Evolutionary conservation across 2,329 filamentous ascomycete genomes (phyloP), one percentile per base, ranked within the genome.

Genomic region (Lecanicillium sp.): DNA sequence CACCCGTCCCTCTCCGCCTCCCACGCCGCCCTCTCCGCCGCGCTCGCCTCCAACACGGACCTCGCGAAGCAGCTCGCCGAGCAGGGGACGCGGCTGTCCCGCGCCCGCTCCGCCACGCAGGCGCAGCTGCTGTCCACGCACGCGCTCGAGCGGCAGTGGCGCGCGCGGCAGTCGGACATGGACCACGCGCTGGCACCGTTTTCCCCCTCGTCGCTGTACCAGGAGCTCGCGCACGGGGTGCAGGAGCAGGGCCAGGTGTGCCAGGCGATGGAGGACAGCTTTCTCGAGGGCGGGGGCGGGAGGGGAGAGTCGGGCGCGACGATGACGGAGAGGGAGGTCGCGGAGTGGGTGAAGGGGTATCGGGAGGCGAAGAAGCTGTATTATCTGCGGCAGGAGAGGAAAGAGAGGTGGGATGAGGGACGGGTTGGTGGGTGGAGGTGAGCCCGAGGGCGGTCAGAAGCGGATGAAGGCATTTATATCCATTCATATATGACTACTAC

Each of bases 331-430:
- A 80, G 87, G 60, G 93, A 97, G 67, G 82, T 86, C 21, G 73
- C 76, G 2, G 91, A 97, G 51, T 97, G 93, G 82, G 80, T 95
- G 17, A 77, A 84, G 59, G 72, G 86, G 58, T 86, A 95, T 54
- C 77, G 89, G 56, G 90, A 91, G 57, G 87, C 86, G 9, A 87
- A 84, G 62, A 86, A 86, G 57, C 70, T 86, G 49, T 84, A 84
- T 52, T 94, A 93, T 60, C 72, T 90, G 46, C 77, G 93, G 50
- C 82, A 84, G 60, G 93, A 97, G 71, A 79, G 88, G 55, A 95
- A 90, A 66, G 86, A 90, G 59, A 78, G 93, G 58, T 97, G 93
- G 93, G 93, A 97, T 63, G 91, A 97, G 67, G 90, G 91, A 20
- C 77, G 91, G 56, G 91, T 97, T 27, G 91, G 91, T 10, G 93